A percentile compares a stretch with the other conserved stretches of the same genome.
Evolutionary conservation across 352 stramenopile genomes (phyloP).

Genomic region (Phytophthora palmivora): DNA sequence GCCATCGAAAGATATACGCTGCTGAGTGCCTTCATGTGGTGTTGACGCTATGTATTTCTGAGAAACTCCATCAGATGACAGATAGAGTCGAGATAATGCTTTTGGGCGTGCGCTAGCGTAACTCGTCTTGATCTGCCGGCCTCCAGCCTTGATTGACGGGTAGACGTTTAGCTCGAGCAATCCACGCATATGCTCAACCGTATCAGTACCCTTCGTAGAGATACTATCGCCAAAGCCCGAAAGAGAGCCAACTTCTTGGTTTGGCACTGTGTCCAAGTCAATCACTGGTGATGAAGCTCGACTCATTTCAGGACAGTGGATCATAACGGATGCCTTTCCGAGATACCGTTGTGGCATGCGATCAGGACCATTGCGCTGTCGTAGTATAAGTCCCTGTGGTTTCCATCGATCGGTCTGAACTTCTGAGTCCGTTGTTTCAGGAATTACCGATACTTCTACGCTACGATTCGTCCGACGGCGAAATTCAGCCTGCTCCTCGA

Average conservation of each 20-base stretch:
- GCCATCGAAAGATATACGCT: conserved; percentile 28
- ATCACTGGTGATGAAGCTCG: conserved; percentile 16
- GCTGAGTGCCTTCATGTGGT: conserved; percentile 27
- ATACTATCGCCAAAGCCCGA: conserved; percentile 33
- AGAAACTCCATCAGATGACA: conserved; percentile 79
- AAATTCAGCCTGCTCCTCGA: conserved; percentile 61
- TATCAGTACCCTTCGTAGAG: conserved; percentile 25
- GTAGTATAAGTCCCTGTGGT: conserved; percentile 72
- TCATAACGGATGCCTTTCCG: conserved; percentile 74
- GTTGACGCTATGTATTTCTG: conserved; percentile 72
- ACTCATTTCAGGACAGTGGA: conserved; percentile 66
- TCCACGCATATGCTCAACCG: conserved; percentile 51
- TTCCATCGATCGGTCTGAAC: conserved; percentile 83
- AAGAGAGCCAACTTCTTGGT: conserved; percentile 27
- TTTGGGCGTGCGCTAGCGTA: conserved; percentile 57
- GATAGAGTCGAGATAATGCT: conserved; percentile 62
- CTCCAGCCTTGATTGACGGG: conserved; percentile 51
- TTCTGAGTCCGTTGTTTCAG: conserved; percentile 51
- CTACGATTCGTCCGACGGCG: conserved; percentile 67
- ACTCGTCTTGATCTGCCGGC: conserved; percentile 72
- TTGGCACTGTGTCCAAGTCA: conserved; percentile 9
- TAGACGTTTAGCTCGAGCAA: conserved; percentile 68
- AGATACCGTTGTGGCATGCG: conserved; percentile 77
- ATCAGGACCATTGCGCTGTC: conserved; percentile 70
- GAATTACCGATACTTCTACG: conserved; percentile 58